Evolutionary conservation across 441 rosid genomes (phyloP), one percentile per base, ranked within the genome.

Genomic region (Croton setiger): DNA sequence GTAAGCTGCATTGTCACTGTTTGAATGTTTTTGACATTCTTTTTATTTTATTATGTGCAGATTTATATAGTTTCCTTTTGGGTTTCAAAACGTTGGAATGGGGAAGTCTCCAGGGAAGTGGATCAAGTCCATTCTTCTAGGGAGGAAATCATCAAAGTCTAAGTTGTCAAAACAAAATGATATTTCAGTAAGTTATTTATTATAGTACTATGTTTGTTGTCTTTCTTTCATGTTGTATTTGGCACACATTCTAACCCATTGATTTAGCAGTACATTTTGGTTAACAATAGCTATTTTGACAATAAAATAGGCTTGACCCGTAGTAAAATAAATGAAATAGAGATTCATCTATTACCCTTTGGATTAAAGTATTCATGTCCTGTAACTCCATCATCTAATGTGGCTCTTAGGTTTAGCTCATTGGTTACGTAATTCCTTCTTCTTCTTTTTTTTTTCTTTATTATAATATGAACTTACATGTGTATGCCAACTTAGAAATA

Each of bases 131-230:
- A 68, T 93, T 51, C 75, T 87, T 53, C 86, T 78, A 44, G 88
- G 92, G 62, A 93, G 87, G 90, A 89, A 85, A 66, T 85, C 93
- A 60, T 85, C 95, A 0, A 93, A 86, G 66, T 87, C 93, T 54
- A 86, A 74, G 70, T 71, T 86, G 72, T 83, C 90, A 31, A 85
- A 88, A 73, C 85, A 74, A 74, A 79, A 55, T 62, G 64, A 61
- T 60, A 15, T 55, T 66, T 54, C 23, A 64, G 74, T 70, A 66
- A 70, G 66, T 18, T 44, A 23, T 27, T 2, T 41, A 15, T 44
- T 36, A 3, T 23, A 8, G 20, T 23, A 44, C 47, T 52, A 20
- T 23, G n/a, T 18, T 73, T 39, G 10, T 68, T 8, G 51, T 70
- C 54, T 18, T 7, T 59, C n/a, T 37, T 8, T 13, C n/a, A 27